Evolutionary conservation across 495 filamentous ascomycete species (phyloP).

Genomic region (Penicillium crystallinum): DNA sequence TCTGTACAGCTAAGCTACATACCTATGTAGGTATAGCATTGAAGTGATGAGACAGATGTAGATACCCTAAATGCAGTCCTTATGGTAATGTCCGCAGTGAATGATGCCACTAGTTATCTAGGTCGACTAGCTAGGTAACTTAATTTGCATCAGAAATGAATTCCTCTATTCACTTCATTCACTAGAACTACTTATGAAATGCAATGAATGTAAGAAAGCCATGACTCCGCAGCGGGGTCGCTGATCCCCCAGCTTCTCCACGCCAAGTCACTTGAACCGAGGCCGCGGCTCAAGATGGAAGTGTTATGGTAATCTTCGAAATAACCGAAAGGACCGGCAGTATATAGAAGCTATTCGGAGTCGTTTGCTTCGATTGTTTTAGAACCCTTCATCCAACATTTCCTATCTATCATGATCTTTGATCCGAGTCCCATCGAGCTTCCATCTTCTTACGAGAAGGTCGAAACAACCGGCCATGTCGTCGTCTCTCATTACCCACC

Average conservation of each 20-base stretch:
- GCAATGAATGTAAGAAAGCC: neutral
- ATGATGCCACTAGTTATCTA: too few species aligned
- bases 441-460: conserved; percentile 34
- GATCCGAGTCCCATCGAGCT: conserved; percentile 23
- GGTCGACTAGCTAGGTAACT: too few species aligned
- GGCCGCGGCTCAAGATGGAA: neutral
- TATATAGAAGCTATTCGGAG: neutral
- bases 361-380: neutral
- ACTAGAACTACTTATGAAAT: too few species aligned
- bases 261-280: neutral
- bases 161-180: too few species aligned
- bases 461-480: conserved; percentile 47
- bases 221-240: neutral
- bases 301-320: neutral
- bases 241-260: conserved; percentile 1
- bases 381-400: too few species aligned
- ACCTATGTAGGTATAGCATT: too few species aligned
- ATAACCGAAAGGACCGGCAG: neutral
- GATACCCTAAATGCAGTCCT: too few species aligned
- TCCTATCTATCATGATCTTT: conserved; percentile 53
- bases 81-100: too few species aligned
- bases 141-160: too few species aligned
- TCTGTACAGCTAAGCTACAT: too few species aligned
- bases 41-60: too few species aligned
- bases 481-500: conserved; percentile 49